phyloP scores from a whole-genome alignment of 2,329 filamentous ascomycete genomes.

The Gliomastix tumulicola region DNA sequence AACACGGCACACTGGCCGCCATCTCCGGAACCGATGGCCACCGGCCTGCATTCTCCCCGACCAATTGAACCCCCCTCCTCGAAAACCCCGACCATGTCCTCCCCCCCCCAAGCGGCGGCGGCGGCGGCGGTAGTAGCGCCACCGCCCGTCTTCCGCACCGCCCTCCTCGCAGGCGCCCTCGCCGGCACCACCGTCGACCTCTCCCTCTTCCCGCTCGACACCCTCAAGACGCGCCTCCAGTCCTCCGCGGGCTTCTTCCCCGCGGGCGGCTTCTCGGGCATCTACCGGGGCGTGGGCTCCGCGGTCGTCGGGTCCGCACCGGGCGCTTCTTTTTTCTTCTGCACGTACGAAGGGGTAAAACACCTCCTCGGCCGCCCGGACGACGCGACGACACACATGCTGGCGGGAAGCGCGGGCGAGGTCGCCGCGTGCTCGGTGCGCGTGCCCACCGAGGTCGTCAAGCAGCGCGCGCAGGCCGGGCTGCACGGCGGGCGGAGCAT shows the following conservation, averaged over 20 bases:
- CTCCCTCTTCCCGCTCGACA: slow-evolving; percentile 95
- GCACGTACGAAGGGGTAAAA: slow-evolving; percentile 80
- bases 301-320: slow-evolving; percentile 88
- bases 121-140: background rate
- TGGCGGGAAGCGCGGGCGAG: slow-evolving; percentile 80
- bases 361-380: slow-evolving; percentile 29
- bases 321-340: slow-evolving; percentile 94
- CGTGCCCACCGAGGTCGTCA: slow-evolving; percentile 94
- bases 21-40: too few species aligned
- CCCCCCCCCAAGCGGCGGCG: background rate
- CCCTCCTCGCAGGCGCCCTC: slow-evolving; percentile 74
- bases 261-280: slow-evolving; percentile 80
- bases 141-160: slow-evolving; percentile 46
- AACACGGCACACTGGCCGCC: too few species aligned
- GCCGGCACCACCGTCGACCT: slow-evolving; percentile 96
- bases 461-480: slow-evolving; percentile 89
- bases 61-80: background rate
- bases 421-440: slow-evolving; percentile 86
- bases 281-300: slow-evolving; percentile 88
- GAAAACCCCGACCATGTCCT: background rate
- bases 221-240: slow-evolving; percentile 95
- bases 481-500: slow-evolving; percentile 67
- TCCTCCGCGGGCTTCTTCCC: slow-evolving; percentile 70
- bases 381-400: slow-evolving; percentile 60
- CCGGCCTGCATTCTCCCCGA: background rate